Base-by-base conservation (phyloP, 75 land plant genomes). In the Azolla pinnata region DNA sequence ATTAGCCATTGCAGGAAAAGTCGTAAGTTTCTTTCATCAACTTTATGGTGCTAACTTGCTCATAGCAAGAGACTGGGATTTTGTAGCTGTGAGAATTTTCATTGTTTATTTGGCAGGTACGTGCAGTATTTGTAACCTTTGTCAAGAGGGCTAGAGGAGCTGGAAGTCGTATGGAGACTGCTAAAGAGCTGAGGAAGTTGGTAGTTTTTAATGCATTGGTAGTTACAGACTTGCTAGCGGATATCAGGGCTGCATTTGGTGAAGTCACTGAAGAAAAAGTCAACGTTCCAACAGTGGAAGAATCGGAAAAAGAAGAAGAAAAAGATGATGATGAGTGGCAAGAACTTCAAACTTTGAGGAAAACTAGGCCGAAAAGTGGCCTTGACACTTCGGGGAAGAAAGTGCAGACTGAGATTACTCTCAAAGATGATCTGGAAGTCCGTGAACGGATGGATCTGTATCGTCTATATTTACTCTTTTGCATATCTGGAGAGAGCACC, bases 121-220 rank as follows among this genome's bases (percentile, higher is more conserved):
- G 98, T 4, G 63, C 48, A 65, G 57, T 83, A 33, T 85, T 93
- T 55, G 35, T 79, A 26, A 81, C 61, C 44, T 88, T 80, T 66
- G 60, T 93, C 38, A 75, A 79, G 62, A 74, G 81, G 27, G 61
- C 96, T 31, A 72, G 72, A 51, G 63, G 68, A 23, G 81, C 81
- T 46, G 85, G 77, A 5, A 81, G 63, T 67, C 78, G 79, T 19
- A 67, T 66, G 26, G 90, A 88, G 60, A 27, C 84, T 47, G 87
- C 83, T 38, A 74, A 76, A 55, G 98, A 83, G 73, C 77, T 93
- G 55, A 85, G 80, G 65, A 85, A 93, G 67, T 65, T 93, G 98
- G 69, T 93, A 25, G 63, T 73, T 21, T 93, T 93, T 68, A 93
- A 90, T 59, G 67, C 70, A 3, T 54, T 79, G 62, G 96, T 85